Evolutionary conservation across 2,329 filamentous ascomycete species (phyloP).

Genomic region (Fusarium sp.): DNA sequence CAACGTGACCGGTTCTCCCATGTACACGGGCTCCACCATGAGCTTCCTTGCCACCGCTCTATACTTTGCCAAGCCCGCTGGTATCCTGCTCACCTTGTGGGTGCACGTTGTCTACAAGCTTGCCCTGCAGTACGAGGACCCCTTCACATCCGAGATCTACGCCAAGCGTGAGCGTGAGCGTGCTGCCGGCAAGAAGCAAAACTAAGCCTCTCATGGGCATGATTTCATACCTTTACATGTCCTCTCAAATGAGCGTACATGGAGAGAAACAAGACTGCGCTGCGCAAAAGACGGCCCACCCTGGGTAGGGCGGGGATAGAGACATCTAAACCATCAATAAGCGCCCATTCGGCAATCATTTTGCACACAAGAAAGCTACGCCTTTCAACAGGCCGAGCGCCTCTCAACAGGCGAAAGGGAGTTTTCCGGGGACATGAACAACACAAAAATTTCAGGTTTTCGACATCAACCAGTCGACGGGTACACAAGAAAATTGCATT

Average conservation of each 20-base stretch:
- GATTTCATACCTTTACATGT: background rate
- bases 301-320: background rate
- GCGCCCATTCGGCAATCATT: constrained; percentile 34
- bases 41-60: constrained; percentile 92
- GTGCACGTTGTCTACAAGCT: constrained; percentile 86
- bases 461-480: constrained; percentile 36
- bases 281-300: background rate
- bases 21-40: constrained; percentile 96
- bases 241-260: constrained; percentile 26
- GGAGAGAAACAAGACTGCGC: constrained; percentile 12
- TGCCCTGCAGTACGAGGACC: constrained; percentile 90
- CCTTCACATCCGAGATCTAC: constrained; percentile 95
- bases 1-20: constrained; percentile 90
- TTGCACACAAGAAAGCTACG: constrained; percentile 42
- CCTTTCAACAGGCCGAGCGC: constrained; percentile 50
- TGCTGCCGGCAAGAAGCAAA: constrained; percentile 69
- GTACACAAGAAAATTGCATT: constrained; percentile 25
- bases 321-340: constrained; percentile 25
- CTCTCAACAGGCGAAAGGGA: constrained; percentile 50
- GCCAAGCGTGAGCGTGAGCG: constrained; percentile 81
- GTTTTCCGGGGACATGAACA: constrained; percentile 34
- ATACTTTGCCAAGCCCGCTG: constrained; percentile 89
- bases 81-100: constrained; percentile 80
- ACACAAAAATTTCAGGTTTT: constrained; percentile 36
- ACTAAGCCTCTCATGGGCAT: constrained; percentile 52